These are phyloP conservation scores for Pseudogymnoascus sp. DNA, from an alignment of 2,329 filamentous ascomycete species.

Conservation along the genomic window DNA sequence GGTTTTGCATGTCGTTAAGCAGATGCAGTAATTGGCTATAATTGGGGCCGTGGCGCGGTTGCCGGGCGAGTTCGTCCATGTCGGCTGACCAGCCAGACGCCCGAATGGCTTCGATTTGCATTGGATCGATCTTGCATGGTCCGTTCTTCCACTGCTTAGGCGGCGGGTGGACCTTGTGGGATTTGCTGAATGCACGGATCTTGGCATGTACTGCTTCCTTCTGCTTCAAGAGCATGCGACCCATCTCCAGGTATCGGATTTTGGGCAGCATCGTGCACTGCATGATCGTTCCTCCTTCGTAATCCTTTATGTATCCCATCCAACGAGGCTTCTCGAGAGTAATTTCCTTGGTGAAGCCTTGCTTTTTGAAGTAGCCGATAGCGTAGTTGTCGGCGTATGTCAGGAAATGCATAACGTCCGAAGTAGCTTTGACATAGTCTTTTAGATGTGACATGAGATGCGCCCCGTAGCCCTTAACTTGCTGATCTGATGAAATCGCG, in stretches of 20 bases:
- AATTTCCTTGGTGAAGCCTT: constrained; percentile 98
- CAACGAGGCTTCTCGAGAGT: constrained; percentile 82
- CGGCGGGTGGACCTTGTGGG: constrained; percentile 77
- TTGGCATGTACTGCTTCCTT: constrained; percentile 94
- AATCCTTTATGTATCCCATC: constrained; percentile 99
- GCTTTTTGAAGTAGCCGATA: constrained; percentile 98
- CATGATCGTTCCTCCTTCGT: constrained; percentile 98
- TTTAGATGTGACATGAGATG: constrained; percentile 98
- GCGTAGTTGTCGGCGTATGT: constrained; percentile 99
- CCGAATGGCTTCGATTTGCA: constrained; percentile 81
- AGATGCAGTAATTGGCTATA: constrained; percentile 91
- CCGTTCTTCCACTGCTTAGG: constrained; percentile 81
- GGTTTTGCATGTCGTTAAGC: constrained; percentile 91
- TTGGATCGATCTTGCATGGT: constrained; percentile 67
- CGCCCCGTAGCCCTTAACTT: constrained; percentile 96
- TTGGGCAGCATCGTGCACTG: constrained; percentile 96
- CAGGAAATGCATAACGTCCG: constrained; percentile 95
- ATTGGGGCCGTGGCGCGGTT: constrained; percentile 91
- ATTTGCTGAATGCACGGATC: constrained; percentile 84
- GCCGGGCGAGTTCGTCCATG: constrained; percentile 94
- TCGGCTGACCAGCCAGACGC: constrained; percentile 92
- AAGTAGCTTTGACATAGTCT: constrained; percentile 95
- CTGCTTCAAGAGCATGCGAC: constrained; percentile 92
- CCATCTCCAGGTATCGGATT: constrained; percentile 87
- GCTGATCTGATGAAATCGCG: constrained; percentile 93